Base-by-base conservation (phyloP, 129 eudicot species). In the Helianthus tuberosus region DNA sequence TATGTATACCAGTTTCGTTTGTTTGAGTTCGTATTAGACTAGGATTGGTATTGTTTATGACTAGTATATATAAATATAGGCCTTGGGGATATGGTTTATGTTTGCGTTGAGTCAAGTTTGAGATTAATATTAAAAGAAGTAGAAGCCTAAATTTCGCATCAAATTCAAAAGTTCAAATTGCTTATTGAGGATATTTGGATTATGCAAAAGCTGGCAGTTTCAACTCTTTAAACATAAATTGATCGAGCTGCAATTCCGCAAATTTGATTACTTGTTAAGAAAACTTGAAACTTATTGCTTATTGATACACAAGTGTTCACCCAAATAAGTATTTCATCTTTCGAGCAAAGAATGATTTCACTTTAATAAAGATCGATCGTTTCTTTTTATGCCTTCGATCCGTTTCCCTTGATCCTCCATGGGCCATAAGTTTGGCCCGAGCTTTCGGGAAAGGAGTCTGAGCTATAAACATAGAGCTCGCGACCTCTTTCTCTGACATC, bases 241-340 rank as follows among this genome's bases (percentile, higher is more conserved):
- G 36, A 32, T 32, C 36, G 36, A 32, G 36, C 36, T 32, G 36
- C 4, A 32, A 32, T 32, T 32, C 36, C 3, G 36, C 36, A 32
- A 32, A 32, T 32, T 1, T 3, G 36, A 43, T 43, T 43, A 43
- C 47, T 43, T 43, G 47, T 43, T 16, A 32, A 8, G 5, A 54
- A 75, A 54, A 54, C 74, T 43, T 67, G 15, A 75, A 53, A 66
- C 47, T 75, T 66, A 54, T 75, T 65, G 39, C 51, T 47, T 75
- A 58, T 32, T 27, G 64, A 54, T 72, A 17, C 44, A 54, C 64
- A 75, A 16, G 23, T 54, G 71, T 72, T 78, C 78, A 79, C 54
- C 82, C 68, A 10, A 79, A 79, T 23, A 79, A 58, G 78, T 72
- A 72, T 54, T 46, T 71, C n/a, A 84, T 74, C 77, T 72, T 86